Conservation (phyloP, 345 rosid species). For the Corymbia maculata region DNA sequence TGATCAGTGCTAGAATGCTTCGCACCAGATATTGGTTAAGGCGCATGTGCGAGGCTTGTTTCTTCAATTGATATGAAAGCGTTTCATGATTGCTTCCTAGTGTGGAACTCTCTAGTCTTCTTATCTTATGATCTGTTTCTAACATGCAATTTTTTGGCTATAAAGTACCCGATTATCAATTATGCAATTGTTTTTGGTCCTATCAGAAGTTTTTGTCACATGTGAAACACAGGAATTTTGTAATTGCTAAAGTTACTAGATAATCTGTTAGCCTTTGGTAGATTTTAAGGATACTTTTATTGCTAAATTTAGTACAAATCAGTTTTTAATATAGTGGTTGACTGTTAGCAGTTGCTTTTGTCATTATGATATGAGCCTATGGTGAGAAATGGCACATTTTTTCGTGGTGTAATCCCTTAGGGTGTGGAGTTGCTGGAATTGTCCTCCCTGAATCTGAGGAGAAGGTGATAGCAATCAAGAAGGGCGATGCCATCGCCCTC, state of each 20-base stretch:
- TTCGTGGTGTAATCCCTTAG: constrained; percentile 8
- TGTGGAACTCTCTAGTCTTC: neutral
- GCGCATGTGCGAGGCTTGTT: neutral
- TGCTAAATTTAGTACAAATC: neutral
- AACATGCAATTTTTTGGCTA: neutral
- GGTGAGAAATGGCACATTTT: neutral
- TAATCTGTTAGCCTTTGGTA: neutral
- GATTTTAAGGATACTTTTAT: neutral
- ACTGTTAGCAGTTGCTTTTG: neutral
- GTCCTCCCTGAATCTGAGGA: constrained; percentile 82
- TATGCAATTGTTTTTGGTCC: neutral
- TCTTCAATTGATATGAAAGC: neutral
- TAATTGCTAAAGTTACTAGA: neutral
- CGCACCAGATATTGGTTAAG: neutral
- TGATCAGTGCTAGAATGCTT: neutral
- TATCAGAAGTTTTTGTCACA: neutral
- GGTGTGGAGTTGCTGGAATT: constrained; percentile 75
- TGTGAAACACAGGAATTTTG: neutral
- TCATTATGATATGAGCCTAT: neutral
- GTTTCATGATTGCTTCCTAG: neutral
- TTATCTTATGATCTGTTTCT: neutral
- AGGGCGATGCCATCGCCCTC: constrained; percentile 81
- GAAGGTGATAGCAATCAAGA: constrained; percentile 62
- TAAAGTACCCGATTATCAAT: neutral
- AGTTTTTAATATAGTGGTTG: neutral